Evolutionary conservation across 2,329 filamentous ascomycete species (phyloP), one percentile per base, ranked within the genome.

Genomic region (Chaetomiaceae sp.): DNA sequence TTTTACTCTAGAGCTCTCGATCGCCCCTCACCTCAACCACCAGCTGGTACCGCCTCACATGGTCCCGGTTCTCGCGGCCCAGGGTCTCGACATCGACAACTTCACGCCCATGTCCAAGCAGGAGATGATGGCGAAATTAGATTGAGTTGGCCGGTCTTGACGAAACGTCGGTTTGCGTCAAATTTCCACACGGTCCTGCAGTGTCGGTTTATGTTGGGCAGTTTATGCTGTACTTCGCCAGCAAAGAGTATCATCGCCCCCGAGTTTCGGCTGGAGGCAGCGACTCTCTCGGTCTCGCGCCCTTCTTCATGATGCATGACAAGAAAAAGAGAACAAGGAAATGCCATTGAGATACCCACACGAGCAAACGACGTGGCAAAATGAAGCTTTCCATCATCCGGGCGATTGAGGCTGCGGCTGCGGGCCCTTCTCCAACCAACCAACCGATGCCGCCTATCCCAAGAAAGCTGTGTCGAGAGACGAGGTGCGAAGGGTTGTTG

Each of bases 91-190:
- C 70, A 90, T 96, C 66, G 90, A 96, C 72, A 91, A 91, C 71
- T 89, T 99, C 72, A 90, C 85, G 64, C 92, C 92, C 42, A 79
- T 99, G 76, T 78, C 87, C 66, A 95, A 91, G 78, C 87, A 94
- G 66, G 90, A 96, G 71, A 97, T 99, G 94, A 89, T 96, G 77
- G 94, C 94, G 55, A 90, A 91, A 72, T 80, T 99, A 73, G 94
- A 99, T 75, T 99, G 87, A 91, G 55, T 47, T 40, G 40, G 23
- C 49, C 38, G 40, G 42, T 9, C 17, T 54, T 46, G 44, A 56
- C 47, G 44, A 55, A 50, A 53, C n/a, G n/a, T 45, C 31, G 22
- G 34, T 36, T n/a, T 51, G 27, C 22, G 45, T 48, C 56, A 55
- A 52, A 54, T 54, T n/a, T 31, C 27, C 27, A 58, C 48, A 47